A percentile compares a stretch with the other conserved stretches of the same genome.
These are phyloP conservation scores for Physcomitrium patens DNA, from an alignment of 225 moss, liverwort and hornwort genomes.

Conservation along the genomic window DNA sequence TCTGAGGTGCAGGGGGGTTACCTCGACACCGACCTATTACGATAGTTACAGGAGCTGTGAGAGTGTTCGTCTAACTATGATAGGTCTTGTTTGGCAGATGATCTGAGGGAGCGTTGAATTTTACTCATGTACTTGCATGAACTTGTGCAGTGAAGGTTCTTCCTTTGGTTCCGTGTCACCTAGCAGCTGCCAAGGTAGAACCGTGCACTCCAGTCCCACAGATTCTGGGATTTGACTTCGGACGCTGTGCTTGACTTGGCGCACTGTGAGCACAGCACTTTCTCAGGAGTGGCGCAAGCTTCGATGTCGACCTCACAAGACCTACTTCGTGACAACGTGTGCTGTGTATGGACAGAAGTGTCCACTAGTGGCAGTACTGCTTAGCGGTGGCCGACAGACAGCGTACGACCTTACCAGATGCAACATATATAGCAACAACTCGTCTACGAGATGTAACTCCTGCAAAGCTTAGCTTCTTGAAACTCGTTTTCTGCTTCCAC, in stretches of 20 bases:
- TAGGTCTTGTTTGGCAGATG: no score
- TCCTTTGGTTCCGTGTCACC: background rate
- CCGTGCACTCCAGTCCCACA: slow-evolving; percentile 14
- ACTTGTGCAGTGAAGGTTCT: background rate
- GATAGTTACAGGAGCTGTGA: no score
- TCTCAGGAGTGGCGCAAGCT: slow-evolving; percentile 3
- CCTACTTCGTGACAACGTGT: slow-evolving; percentile 38
- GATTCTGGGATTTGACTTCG: slow-evolving; percentile 35
- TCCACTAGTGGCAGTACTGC: slow-evolving; percentile 16
- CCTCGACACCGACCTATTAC: background rate
- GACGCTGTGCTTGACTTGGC: slow-evolving; percentile 26
- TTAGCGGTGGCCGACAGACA: slow-evolving; percentile 11
- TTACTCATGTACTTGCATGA: no score
- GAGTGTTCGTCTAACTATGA: background rate
- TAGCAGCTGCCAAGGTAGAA: slow-evolving; percentile 26
- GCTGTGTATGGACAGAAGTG: slow-evolving; percentile 21
- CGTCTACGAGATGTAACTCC: background rate
- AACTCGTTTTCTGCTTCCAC: background rate
- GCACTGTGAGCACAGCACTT: slow-evolving; percentile 15
- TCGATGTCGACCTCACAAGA: slow-evolving; percentile 28
- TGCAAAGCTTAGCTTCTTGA: background rate
- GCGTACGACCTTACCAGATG: background rate
- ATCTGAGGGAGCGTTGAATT: no score
- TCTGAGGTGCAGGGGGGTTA: background rate
- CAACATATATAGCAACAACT: background rate